Conservation (phyloP, 345 rosid species). For the Murraya paniculata region DNA sequence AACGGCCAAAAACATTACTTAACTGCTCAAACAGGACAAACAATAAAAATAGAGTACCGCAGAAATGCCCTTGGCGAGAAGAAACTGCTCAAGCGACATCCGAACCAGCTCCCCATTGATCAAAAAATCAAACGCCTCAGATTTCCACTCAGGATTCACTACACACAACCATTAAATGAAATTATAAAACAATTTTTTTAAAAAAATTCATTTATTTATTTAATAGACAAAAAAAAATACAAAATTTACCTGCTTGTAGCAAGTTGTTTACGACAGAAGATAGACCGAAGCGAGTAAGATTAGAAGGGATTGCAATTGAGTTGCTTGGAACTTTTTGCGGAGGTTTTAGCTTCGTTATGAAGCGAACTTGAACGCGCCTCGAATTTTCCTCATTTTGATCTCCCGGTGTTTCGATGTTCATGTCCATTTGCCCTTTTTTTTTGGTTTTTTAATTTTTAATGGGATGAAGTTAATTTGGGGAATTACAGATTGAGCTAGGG, state of each 20-base stretch:
- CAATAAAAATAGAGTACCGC: conserved; percentile 47
- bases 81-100: conserved; percentile 83
- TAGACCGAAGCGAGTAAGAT: conserved; percentile 80
- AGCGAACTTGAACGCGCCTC: conserved; percentile 71
- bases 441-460: background rate
- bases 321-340: conserved; percentile 53
- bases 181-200: background rate
- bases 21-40: background rate
- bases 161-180: background rate
- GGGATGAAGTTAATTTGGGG: background rate
- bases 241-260: conserved; percentile 42
- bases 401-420: conserved; percentile 33
- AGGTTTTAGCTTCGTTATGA: conserved; percentile 70
- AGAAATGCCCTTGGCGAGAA: conserved; percentile 78
- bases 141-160: conserved; percentile 69
- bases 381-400: conserved; percentile 23
- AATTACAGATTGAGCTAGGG: background rate
- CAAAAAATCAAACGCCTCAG: conserved; percentile 83
- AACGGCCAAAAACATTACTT: background rate
- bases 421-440: conserved; percentile 23
- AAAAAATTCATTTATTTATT: background rate
- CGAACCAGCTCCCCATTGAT: conserved; percentile 92
- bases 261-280: conserved; percentile 76
- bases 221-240: background rate
- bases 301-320: conserved; percentile 74